Conservation (phyloP, 192 early-diverging fungal species). For the Gaertneriomyces sp. region DNA sequence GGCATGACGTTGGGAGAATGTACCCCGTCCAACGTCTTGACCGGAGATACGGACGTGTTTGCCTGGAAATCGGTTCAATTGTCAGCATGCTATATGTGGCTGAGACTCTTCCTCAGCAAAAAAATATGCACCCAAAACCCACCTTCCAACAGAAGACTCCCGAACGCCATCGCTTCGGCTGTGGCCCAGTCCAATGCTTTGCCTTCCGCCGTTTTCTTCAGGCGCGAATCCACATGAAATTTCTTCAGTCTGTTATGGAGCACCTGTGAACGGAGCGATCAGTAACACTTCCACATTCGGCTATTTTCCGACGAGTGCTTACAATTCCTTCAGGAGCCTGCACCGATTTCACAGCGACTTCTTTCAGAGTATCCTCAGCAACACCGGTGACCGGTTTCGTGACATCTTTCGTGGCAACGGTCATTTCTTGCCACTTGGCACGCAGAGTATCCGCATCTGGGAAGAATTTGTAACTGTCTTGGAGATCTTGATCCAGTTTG, state of each 20-base stretch:
- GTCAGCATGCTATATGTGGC: no score
- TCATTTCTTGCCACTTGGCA: slow-evolving; percentile 78
- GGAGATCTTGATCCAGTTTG: slow-evolving; percentile 57
- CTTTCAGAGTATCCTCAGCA: slow-evolving; percentile 51
- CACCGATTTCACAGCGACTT: slow-evolving; percentile 80
- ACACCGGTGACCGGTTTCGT: slow-evolving; percentile 52
- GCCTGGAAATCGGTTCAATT: not conserved
- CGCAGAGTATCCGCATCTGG: slow-evolving; percentile 58
- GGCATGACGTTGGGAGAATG: slow-evolving; percentile 94
- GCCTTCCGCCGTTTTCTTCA: slow-evolving; percentile 67
- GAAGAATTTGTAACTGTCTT: slow-evolving; percentile 55
- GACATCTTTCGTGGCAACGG: slow-evolving; percentile 57
- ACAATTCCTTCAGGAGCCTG: slow-evolving; percentile 59
- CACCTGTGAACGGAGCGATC: slow-evolving; percentile 13
- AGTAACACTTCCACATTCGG: not conserved
- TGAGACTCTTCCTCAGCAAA: not conserved
- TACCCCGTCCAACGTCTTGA: slow-evolving; percentile 96
- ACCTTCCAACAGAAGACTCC: slow-evolving; percentile 73
- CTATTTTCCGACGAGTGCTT: slow-evolving; percentile 13
- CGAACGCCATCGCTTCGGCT: slow-evolving; percentile 88
- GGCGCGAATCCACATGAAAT: slow-evolving; percentile 83
- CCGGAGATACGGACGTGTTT: slow-evolving; percentile 86
- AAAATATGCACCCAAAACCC: not conserved
- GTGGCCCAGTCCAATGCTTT: slow-evolving; percentile 90
- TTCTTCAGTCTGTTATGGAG: slow-evolving; percentile 80